Evolutionary conservation across 805 yeast genomes (phyloP), one percentile per base, ranked within the genome.

Genomic region (Candida easanensis): DNA sequence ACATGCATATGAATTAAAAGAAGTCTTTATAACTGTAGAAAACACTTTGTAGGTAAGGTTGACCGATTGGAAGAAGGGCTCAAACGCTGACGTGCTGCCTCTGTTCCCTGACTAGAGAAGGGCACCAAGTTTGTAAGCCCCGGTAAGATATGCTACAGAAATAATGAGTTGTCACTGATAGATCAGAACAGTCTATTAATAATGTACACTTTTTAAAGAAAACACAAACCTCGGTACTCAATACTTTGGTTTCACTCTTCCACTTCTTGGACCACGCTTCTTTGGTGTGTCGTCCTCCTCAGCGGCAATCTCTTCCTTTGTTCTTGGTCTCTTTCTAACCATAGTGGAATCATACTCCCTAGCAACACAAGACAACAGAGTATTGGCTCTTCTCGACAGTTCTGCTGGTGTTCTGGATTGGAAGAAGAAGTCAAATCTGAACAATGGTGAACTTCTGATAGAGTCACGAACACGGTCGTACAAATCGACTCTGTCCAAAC

Each of bases 391-490:
- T 65, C 98, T 76, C 6, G 84, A 74, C 30, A 93, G 67, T 63
- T 93, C 99, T 3, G 77, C 69, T 0, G 88, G 73, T 5, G 85
- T 80, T 54, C 97, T 74, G 42, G 89, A 81, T 52, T 86, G 84
- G 57, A 93, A 76, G 66, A 86, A 89, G 71, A 86, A 89, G 63
- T 93, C 96, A 58, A 88, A 84, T 52, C 88, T 78, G 67, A 91
- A 89, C 58, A 88, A 65, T 4, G 91, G 86, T 11, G 86, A 80
- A 33, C 76, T 76, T 44, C 87, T 71, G 32, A 91, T 81, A 22
- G 84, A 82, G 46, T 83, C 87, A 42, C 88, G 74, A 37, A 91
- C 82, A 49, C 77, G 64, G 45, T 91, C 99, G 58, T 82, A 86
- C 14, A 91, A 68, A 56, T 86, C 88, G 13, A 80, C 82, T 19